A percentile compares a stretch with the other conserved stretches of the same genome.
These are phyloP conservation scores for Eremothecium cymbalariae DNA, from an alignment of 1,139 yeast species.

Conservation along the genomic window DNA sequence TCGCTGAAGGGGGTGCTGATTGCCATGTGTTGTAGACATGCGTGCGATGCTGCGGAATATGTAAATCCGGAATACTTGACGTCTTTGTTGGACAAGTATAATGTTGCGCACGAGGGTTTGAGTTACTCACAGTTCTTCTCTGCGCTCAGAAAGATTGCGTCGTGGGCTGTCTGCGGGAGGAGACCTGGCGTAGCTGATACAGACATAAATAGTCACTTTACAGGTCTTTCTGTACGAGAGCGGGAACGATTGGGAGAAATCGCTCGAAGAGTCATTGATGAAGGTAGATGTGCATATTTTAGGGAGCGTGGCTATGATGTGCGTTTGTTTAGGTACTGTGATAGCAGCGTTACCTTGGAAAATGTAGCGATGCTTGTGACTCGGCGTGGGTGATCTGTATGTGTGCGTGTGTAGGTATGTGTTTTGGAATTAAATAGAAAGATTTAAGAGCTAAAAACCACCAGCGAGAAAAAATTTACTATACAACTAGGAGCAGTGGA, in stretches of 20 bases:
- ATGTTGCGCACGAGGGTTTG: conserved; percentile 11
- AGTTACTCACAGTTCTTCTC: conserved; percentile 35
- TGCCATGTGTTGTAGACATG: conserved; percentile 94
- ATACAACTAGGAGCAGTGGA: no score
- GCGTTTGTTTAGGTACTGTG: conserved; percentile 52
- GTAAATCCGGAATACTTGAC: conserved; percentile 41
- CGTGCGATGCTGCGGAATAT: conserved; percentile 52
- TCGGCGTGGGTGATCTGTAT: no score
- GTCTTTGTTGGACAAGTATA: conserved; percentile 26
- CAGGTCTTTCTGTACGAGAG: conserved; percentile 39
- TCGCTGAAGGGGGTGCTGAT: conserved; percentile 53
- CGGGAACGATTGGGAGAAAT: conserved; percentile 53
- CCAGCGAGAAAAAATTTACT: no score
- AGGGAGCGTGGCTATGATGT: conserved; percentile 35
- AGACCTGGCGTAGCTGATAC: conserved; percentile 35
- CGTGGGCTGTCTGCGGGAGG: conserved; percentile 82
- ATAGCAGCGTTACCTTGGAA: conserved; percentile 53
- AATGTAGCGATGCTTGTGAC: conserved; percentile 54
- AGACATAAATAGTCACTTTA: conserved; percentile 36
- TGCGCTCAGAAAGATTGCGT: conserved; percentile 54
- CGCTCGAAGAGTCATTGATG: conserved; percentile 66
- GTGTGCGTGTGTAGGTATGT: no score
- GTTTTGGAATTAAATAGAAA: no score
- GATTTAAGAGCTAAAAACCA: no score
- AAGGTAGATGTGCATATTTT: conserved; percentile 46